Conservation (phyloP, 345 rosid species). For the Populus simonii region DNA sequence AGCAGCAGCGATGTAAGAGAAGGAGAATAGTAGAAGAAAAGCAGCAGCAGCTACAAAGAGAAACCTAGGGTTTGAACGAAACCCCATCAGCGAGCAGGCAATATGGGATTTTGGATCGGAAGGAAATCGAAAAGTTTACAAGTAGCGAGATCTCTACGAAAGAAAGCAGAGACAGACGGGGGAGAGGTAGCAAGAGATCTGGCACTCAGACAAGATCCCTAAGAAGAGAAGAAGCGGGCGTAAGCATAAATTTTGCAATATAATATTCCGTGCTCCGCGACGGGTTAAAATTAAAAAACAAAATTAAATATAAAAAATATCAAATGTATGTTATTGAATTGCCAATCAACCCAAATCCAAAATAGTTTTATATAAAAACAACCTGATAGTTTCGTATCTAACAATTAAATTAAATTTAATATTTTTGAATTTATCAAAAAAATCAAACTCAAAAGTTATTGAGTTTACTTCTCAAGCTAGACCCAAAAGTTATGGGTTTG, state of each 20-base stretch:
- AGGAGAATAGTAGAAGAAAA: slow-evolving; percentile 7
- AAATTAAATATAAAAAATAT: too few relatives aligned
- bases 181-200: not conserved
- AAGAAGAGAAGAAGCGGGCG: too few relatives aligned
- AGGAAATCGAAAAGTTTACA: not conserved
- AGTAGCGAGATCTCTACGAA: not conserved
- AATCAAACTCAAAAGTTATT: too few relatives aligned
- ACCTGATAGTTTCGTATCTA: too few relatives aligned
- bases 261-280: too few relatives aligned
- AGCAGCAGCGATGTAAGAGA: slow-evolving; percentile 2
- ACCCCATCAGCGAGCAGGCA: slow-evolving; percentile 17
- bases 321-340: too few relatives aligned
- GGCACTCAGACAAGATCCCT: not conserved
- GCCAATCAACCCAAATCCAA: too few relatives aligned
- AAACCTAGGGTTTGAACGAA: not conserved
- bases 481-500: rapidly evolving
- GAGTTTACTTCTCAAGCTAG: rapidly evolving
- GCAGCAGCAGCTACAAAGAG: not conserved
- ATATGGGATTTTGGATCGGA: too few relatives aligned
- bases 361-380: too few relatives aligned
- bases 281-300: too few relatives aligned
- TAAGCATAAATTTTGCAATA: too few relatives aligned
- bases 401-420: too few relatives aligned
- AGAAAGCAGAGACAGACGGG: not conserved
- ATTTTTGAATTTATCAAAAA: rapidly evolving